Evolutionary conservation across 441 rosid genomes (phyloP).

Genomic region (Bocquillonia castaneifolia): DNA sequence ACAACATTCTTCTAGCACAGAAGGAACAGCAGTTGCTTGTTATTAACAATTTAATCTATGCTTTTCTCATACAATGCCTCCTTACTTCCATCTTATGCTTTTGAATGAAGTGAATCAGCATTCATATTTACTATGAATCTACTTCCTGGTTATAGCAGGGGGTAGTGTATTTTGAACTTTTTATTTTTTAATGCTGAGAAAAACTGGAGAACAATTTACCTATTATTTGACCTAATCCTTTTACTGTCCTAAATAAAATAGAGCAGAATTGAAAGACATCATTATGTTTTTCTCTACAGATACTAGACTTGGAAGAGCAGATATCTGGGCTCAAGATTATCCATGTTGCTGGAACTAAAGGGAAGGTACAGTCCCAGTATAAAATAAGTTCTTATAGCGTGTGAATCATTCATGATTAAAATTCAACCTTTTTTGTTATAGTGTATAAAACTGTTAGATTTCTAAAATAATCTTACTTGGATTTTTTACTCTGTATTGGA

Average conservation of each 20-base stretch:
- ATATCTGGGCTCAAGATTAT: slow-evolving; percentile 48
- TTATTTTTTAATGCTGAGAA: neutral
- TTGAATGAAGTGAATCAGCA: neutral
- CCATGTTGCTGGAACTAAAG: slow-evolving; percentile 93
- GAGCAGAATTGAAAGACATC: slow-evolving; percentile 9
- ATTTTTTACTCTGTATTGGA: no score
- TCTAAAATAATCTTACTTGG: no score
- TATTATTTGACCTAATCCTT: neutral
- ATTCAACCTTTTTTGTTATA: no score
- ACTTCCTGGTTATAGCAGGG: neutral
- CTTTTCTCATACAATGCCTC: neutral
- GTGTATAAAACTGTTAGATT: no score
- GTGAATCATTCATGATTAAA: no score
- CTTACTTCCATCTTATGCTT: neutral
- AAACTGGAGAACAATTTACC: neutral
- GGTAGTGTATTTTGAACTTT: neutral
- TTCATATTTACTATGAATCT: neutral
- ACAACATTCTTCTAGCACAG: slow-evolving; percentile 4
- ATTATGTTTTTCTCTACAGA: slow-evolving; percentile 26
- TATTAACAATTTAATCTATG: neutral
- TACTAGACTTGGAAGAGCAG: slow-evolving; percentile 46
- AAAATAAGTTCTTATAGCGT: slow-evolving; percentile 12
- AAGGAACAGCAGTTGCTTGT: neutral
- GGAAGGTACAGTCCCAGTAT: slow-evolving; percentile 51
- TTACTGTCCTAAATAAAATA: slow-evolving; percentile 7